Conservation (phyloP, 2,329 filamentous ascomycete species). For the Falciphora oryzae region DNA sequence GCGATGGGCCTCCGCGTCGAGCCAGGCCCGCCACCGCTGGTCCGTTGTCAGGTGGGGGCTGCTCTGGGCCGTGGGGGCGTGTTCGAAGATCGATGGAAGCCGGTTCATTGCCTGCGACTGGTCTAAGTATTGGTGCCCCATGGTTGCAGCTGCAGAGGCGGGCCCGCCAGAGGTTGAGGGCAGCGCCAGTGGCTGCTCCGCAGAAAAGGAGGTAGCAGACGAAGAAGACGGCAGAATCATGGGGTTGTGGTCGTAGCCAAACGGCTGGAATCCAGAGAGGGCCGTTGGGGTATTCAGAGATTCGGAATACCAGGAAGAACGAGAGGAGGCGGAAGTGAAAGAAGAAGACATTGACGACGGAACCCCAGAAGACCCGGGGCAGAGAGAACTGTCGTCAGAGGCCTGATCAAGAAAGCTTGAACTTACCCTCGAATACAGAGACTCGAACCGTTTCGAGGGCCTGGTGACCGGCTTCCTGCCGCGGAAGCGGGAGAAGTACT, state of each 20-base stretch:
- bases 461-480: constrained; percentile 42
- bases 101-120: constrained; percentile 24
- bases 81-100: constrained; percentile 20
- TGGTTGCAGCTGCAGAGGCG: constrained; percentile 1
- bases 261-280: constrained; percentile 2
- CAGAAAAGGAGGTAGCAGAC: constrained; percentile 15
- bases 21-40: constrained; percentile 45
- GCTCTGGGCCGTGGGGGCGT: constrained; percentile 17
- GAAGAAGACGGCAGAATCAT: constrained; percentile 16
- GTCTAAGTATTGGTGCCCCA: constrained; percentile 25
- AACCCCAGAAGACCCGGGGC: constrained; percentile 23
- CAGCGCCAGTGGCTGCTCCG: neutral
- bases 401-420: constrained; percentile 26
- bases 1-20: constrained; percentile 44
- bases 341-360: constrained; percentile 18
- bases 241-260: constrained; percentile 1
- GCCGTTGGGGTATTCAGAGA: constrained; percentile 5
- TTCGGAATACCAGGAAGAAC: constrained; percentile 14
- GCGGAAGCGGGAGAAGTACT: constrained; percentile 49
- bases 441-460: constrained; percentile 43
- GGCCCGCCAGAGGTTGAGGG: constrained; percentile 2
- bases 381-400: constrained; percentile 24
- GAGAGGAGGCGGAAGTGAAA: constrained; percentile 18
- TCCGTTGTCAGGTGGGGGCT: constrained; percentile 21
- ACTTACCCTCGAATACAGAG: constrained; percentile 50